A percentile compares a stretch with the other conserved stretches of the same genome.
Conservation (phyloP, 2,329 filamentous ascomycete species). For the Alternaria viburni region DNA sequence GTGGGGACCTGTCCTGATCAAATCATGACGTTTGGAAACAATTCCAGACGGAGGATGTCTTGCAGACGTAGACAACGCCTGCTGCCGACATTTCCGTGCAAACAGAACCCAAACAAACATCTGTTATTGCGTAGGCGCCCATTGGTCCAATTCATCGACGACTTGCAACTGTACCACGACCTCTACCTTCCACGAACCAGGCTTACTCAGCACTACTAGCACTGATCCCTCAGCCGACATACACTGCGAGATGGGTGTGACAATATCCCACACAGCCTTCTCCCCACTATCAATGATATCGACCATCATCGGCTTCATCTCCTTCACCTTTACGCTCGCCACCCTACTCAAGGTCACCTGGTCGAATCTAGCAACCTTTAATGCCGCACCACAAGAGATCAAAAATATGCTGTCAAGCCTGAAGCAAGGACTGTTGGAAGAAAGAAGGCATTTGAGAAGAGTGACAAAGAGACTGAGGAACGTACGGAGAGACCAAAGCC, state of each 20-base stretch:
- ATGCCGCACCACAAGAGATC: conserved; percentile 48
- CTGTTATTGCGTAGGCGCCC: not conserved
- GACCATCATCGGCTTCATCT: conserved; percentile 50
- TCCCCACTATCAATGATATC: conserved; percentile 46
- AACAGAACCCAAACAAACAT: not conserved
- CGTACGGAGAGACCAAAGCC: conserved; percentile 12
- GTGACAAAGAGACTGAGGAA: conserved; percentile 26
- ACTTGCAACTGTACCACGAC: not conserved
- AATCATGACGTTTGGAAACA: not conserved
- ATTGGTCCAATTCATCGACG: not conserved
- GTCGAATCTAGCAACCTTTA: conserved; percentile 48
- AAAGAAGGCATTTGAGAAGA: conserved; percentile 45
- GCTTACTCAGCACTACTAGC: not conserved
- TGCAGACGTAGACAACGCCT: not conserved
- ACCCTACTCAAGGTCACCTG: conserved; percentile 53
- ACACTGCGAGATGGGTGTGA: conserved; percentile 23
- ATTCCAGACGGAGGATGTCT: not conserved
- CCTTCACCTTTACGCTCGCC: conserved; percentile 53
- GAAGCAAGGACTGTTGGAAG: conserved; percentile 51
- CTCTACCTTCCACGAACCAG: not conserved
- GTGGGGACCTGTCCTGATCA: not conserved
- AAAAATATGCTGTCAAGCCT: conserved; percentile 49
- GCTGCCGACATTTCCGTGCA: not conserved
- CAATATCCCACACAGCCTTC: conserved; percentile 29
- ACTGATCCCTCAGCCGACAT: not conserved